Evolutionary conservation across 225 moss, liverwort and hornwort species (phyloP), one percentile per base, ranked within the genome.

Genomic region (Thuidium tamariscinum): DNA sequence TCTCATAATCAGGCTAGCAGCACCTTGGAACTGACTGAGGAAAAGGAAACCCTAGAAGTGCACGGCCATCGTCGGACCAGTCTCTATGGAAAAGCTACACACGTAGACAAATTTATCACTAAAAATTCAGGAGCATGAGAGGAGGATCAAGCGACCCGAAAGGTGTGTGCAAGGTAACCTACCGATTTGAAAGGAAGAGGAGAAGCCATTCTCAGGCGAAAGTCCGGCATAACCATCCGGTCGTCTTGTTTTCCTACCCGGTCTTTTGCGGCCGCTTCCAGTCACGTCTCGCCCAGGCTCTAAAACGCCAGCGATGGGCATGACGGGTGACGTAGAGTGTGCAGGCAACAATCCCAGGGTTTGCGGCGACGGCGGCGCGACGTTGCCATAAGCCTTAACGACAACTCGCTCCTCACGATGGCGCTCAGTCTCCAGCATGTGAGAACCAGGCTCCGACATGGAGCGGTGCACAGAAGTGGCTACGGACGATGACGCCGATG

Each of bases 381-480:
- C 86, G 89, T 82, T 89, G 51, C 91, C 92, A 78, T 91, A 86
- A 42, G 92, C 92, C 86, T 91, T 93, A 5, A 93, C 92, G 54
- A 91, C 82, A 41, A 92, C 80, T 14, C 92, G 87, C 80, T 92
- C 92, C 80, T 92, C 92, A 18, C 92, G 90, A 67, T 83, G 79
- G 63, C 92, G 84, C 86, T 88, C 89, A 30, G 64, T 10, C 82
- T 92, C 92, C 70, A 86, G 61, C 70, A 76, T 64, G 56, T 85
- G 88, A 27, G 81, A 81, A 39, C 88, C 86, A 7, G 92, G 92
- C 78, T 91, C 90, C 68, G 92, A 93, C 68, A 88, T 78, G 52
- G 92, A 93, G 59, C 89, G 92, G 64, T 93, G 70, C 32, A 89
- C 69, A 32, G 86, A 84, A 59, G 88, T 52, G 32, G 77, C 66